Percentiles rank a stretch among this genome's conserved stretches.
These are phyloP conservation scores for Metarhizium guizhouense DNA, from an alignment of 2,329 filamentous ascomycete species.

Conservation along the genomic window DNA sequence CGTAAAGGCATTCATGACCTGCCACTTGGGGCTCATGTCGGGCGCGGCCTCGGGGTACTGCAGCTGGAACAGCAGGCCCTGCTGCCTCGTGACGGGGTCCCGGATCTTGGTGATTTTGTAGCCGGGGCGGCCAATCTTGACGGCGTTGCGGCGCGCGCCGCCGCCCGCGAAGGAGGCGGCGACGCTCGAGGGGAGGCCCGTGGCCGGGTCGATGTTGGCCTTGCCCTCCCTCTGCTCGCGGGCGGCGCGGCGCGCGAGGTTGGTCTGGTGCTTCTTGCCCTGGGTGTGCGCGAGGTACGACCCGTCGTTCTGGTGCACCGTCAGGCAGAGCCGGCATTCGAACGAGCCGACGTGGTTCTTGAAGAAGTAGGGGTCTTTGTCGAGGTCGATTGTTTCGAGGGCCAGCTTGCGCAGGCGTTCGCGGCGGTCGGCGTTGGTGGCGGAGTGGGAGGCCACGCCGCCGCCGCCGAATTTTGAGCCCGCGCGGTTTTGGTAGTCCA, in stretches of 20 bases:
- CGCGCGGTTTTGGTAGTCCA: slow-evolving; percentile 82
- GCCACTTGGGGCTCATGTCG: slow-evolving; percentile 69
- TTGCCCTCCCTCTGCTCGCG: slow-evolving; percentile 87
- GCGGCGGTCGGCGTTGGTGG: slow-evolving; percentile 92
- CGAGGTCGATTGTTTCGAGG: slow-evolving; percentile 96
- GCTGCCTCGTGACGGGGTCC: slow-evolving; percentile 79
- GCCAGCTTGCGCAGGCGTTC: slow-evolving; percentile 96
- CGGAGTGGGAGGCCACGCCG: slow-evolving; percentile 86
- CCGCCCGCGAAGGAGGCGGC: slow-evolving; percentile 51
- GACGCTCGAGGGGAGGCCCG: slow-evolving; percentile 64
- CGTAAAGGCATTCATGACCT: slow-evolving; percentile 97
- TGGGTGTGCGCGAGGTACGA: slow-evolving; percentile 98
- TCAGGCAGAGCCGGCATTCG: slow-evolving; percentile 93
- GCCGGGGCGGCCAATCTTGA: slow-evolving; percentile 92
- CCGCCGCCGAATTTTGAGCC: slow-evolving; percentile 98
- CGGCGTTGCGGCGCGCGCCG: slow-evolving; percentile 65
- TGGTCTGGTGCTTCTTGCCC: slow-evolving; percentile 97
- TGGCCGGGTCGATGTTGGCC: slow-evolving; percentile 57
- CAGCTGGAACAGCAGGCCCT: slow-evolving; percentile 89
- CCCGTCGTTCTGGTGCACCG: slow-evolving; percentile 97
- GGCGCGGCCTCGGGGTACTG: slow-evolving; percentile 85
- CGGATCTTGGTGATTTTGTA: slow-evolving; percentile 97
- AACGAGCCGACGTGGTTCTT: slow-evolving; percentile 98
- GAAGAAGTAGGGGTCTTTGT: slow-evolving; percentile 99
- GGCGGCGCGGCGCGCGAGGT: slow-evolving; percentile 90